Base-by-base conservation (phyloP, 257 asterid genomes). In the Datura wrightii region DNA sequence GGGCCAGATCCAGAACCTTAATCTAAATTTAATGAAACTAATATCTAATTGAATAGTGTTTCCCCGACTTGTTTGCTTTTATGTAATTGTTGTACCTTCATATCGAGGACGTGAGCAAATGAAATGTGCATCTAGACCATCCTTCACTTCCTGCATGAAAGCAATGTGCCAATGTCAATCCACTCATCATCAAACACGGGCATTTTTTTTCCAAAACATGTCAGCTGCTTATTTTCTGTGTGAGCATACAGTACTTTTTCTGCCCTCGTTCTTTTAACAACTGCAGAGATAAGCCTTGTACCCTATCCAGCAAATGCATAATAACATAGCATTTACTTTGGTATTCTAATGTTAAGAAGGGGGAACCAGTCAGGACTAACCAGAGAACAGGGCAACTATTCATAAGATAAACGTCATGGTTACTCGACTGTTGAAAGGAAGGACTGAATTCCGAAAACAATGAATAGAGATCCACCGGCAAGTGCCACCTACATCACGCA, bases 381-480 rank as follows among this genome's bases (percentile, higher is more conserved):
- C 92, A 36, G 82, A 82, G 81, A 74, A 48, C 60, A 8, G 39
- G 85, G 90, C 37, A 58, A 88, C 91, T 91, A 44, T 79, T 4
- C 19, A 70, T 63, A 85, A 85, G 48, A 79, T 81, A 50, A 84
- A 83, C 82, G 83, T 52, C 87, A 48, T 90, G 82, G 91, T 46
- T 85, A 89, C 66, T 93, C 91, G 15, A 93, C 90, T 0, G 96
- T 87, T 34, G 98, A 89, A 85, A 97, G 98, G 87, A 94, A 90
- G 42, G 99, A 97, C 79, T 97, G 99, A 70, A 97, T 94, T 74
- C 99, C 99, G 10, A 97, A 97, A 79, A 93, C 91, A 71, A 97
- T 93, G 90, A 97, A 97, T 55, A 97, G 99, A 88, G 89, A 54
- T 83, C 99, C 99, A 65, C 98, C 97, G 0, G 94, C 94, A 50